Conservation (phyloP, 345 rosid species). For the Crucihimalaya himalaica region DNA sequence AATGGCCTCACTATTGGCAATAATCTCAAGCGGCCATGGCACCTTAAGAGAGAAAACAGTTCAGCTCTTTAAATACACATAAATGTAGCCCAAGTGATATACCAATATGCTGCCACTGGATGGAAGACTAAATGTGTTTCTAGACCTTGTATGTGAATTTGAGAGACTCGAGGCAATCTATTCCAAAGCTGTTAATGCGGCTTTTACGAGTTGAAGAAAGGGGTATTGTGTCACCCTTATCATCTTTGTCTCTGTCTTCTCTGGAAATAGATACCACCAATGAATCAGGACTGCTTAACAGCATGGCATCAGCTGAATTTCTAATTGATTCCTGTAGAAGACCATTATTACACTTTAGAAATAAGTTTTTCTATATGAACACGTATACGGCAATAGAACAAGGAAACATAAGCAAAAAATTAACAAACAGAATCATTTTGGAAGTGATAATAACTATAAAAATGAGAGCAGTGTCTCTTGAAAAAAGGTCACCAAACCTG, state of each 20-base stretch:
- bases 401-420: background rate
- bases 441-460: background rate
- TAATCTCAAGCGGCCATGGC: constrained; percentile 98
- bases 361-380: background rate
- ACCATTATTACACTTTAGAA: constrained; percentile 8
- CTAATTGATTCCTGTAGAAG: constrained; percentile 82
- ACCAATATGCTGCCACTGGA: constrained; percentile 8
- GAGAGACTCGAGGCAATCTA: constrained; percentile 77
- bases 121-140: constrained; percentile 24
- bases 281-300: constrained; percentile 82
- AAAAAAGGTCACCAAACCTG: constrained; percentile 11
- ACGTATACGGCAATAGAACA: constrained; percentile 18
- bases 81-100: constrained; percentile 18
- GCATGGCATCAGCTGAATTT: constrained; percentile 86
- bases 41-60: constrained; percentile 51
- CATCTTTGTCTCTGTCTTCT: constrained; percentile 62
- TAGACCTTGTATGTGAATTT: constrained; percentile 84
- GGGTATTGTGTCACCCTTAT: constrained; percentile 47
- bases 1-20: constrained; percentile 83
- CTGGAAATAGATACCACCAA: constrained; percentile 70
- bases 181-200: constrained; percentile 57
- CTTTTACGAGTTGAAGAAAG: constrained; percentile 54
- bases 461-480: constrained; percentile 5
- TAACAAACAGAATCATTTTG: constrained; percentile 4
- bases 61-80: constrained; percentile 13